Percentiles rank a stretch among this genome's conserved stretches.
These are phyloP conservation scores for Umbelopsis sp. DNA, from an alignment of 371 early-diverging fungal genomes.

Conservation along the genomic window DNA sequence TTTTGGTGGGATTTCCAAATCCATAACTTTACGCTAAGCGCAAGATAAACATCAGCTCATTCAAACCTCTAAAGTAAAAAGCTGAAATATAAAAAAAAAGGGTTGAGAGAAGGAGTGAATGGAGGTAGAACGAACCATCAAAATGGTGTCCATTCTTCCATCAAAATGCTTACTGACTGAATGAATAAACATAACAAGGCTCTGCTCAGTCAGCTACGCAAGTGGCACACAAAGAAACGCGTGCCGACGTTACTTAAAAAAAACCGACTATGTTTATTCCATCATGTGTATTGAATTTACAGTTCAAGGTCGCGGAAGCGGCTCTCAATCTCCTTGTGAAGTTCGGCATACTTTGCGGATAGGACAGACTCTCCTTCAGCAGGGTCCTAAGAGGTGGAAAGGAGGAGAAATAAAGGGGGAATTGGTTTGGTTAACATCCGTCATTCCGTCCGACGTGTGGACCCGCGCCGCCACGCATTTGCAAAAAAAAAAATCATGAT, in stretches of 20 bases:
- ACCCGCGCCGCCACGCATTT: too few relatives aligned
- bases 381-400: constrained; percentile 50
- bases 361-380: constrained; percentile 91
- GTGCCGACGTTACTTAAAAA: neutral
- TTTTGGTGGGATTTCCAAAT: neutral
- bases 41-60: too few relatives aligned
- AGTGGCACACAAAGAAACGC: neutral
- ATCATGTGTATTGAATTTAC: constrained; percentile 27
- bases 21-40: neutral
- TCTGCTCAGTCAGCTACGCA: neutral
- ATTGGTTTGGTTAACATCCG: too few relatives aligned
- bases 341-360: constrained; percentile 81
- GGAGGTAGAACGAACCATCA: too few relatives aligned
- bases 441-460: too few relatives aligned
- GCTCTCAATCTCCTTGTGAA: constrained; percentile 96
- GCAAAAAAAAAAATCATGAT: neutral
- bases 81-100: too few relatives aligned
- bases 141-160: too few relatives aligned
- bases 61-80: too few relatives aligned
- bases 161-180: too few relatives aligned
- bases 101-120: too few relatives aligned
- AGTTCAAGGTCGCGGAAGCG: constrained; percentile 74
- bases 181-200: too few relatives aligned
- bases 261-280: constrained; percentile 8
- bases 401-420: neutral